Base-by-base conservation (phyloP, 2,329 filamentous ascomycete species). In the Fusarium tjaetaba region DNA sequence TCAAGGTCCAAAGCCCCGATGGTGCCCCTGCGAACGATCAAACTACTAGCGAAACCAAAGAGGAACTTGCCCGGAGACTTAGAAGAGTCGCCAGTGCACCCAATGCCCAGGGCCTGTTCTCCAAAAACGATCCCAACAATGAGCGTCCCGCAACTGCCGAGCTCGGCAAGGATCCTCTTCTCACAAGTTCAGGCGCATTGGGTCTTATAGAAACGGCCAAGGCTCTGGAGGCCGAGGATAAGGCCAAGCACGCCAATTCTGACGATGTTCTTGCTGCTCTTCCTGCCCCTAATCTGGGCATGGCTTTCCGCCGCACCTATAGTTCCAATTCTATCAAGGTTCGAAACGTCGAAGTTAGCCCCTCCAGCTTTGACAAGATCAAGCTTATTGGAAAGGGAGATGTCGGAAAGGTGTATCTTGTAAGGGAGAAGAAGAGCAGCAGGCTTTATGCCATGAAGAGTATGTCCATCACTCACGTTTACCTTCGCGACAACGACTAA, bases 271-370 rank as follows among this genome's bases (percentile, higher is more conserved):
- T 92, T 22, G 87, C 88, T 61, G 88, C 89, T 57, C 88, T 95
- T 67, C 87, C 94, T 41, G 88, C 91, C 8, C 88, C 90, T 4
- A 91, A 92, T 9, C 89, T 89, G 59, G 88, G 90, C 24, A 87
- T 94, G 55, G 91, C 94, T 26, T 99, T 98, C 85, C 89, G 96
- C 79, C 90, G 96, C 81, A 99, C 96, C 6, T 99, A 99, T 83
- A 98, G 96, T 84, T 98, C 96, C 75, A 99, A 98, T 83, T 98
- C 96, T 45, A 99, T 99, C 87, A 99, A 99, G 85, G 94, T 98
- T 75, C 91, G 96, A 78, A 95, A 97, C 81, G 96, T 99, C 53
- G 96, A 99, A 84, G 96, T 99, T 41, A 94, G 95, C 1, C 96
- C 96, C 1, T 88, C 93, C 71, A 98, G 96, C 81, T 99, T 99